Evolutionary conservation across 192 early-diverging fungal genomes (phyloP).

Genomic region (Backusella tarrabulga): DNA sequence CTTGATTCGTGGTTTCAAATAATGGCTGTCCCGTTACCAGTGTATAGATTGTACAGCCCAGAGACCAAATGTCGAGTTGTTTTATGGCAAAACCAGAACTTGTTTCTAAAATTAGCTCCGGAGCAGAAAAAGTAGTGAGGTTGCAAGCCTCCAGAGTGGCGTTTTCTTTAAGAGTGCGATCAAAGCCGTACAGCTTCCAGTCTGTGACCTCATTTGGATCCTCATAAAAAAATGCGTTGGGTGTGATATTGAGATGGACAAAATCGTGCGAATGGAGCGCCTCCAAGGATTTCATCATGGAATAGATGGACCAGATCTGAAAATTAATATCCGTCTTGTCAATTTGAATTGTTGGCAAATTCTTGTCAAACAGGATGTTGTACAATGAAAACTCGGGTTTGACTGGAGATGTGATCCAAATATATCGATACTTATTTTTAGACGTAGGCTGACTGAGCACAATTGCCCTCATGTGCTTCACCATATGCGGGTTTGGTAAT

Average conservation of each 20-base stretch:
- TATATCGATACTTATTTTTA: slow-evolving; percentile 1
- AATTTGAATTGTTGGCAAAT: neutral
- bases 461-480: neutral
- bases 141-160: neutral
- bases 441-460: slow-evolving; percentile 1
- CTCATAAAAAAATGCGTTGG: slow-evolving; percentile 4
- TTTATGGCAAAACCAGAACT: neutral
- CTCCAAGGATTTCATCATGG: neutral
- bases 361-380: neutral
- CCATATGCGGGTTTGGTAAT: neutral
- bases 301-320: slow-evolving; percentile 12
- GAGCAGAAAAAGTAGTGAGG: neutral
- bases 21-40: neutral
- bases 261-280: neutral
- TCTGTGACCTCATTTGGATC: neutral
- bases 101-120: slow-evolving; percentile 8
- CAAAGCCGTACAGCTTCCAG: neutral
- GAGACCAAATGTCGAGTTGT: neutral
- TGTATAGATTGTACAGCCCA: neutral
- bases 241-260: neutral
- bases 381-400: slow-evolving; percentile 9
- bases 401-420: slow-evolving; percentile 15
- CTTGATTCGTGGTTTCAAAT: neutral
- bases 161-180: neutral
- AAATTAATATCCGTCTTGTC: neutral